Evolutionary conservation across 805 yeast species (phyloP).

Genomic region (Yarrowia yakushimensis): DNA sequence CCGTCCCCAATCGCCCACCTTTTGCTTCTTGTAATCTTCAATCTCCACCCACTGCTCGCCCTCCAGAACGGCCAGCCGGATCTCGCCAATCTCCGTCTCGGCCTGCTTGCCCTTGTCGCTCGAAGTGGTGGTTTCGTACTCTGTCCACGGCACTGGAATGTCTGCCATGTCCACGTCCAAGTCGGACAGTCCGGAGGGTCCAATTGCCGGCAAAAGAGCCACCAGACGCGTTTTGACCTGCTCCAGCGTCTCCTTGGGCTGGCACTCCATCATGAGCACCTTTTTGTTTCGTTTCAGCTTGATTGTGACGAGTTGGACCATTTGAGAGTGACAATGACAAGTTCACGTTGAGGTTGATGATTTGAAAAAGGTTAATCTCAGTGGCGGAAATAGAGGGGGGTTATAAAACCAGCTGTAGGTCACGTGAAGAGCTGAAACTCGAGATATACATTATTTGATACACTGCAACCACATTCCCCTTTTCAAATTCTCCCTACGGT

Average conservation of each 20-base stretch:
- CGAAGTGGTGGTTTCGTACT: background rate
- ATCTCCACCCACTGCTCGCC: conserved; percentile 12
- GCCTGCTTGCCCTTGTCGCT: background rate
- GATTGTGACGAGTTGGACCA: background rate
- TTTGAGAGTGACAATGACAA: background rate
- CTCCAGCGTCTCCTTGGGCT: background rate
- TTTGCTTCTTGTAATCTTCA: background rate
- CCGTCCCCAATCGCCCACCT: background rate
- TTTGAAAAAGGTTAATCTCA: too few species aligned
- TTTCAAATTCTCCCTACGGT: background rate
- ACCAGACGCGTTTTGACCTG: background rate
- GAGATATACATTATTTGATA: too few species aligned
- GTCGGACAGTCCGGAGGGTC: background rate
- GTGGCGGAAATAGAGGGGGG: background rate
- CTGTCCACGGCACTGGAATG: conserved; percentile 2
- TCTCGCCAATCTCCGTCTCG: background rate
- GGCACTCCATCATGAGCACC: background rate
- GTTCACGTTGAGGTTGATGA: too few species aligned
- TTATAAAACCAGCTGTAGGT: too few species aligned
- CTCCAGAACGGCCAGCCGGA: background rate
- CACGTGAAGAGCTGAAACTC: too few species aligned
- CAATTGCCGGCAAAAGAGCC: background rate
- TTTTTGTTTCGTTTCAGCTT: conserved; percentile 7
- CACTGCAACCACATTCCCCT: too few species aligned
- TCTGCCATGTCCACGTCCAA: background rate